Evolutionary conservation across 148 eudicot species (phyloP).

Genomic region (Simmondsia chinensis): DNA sequence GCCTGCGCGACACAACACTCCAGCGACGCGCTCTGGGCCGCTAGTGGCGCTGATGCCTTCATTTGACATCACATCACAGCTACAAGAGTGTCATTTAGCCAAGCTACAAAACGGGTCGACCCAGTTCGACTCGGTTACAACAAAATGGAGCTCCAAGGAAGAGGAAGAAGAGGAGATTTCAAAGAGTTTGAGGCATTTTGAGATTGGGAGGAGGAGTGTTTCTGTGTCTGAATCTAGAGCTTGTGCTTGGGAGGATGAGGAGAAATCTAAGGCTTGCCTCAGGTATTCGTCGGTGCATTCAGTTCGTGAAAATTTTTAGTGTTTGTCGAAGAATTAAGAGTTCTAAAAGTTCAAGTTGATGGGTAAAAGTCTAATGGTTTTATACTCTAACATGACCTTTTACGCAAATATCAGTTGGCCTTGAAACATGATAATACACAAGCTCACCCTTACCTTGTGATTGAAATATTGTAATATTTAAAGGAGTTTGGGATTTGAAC

Average conservation of each 20-base stretch:
- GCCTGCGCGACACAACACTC: conserved; percentile 77
- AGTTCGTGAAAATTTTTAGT: neutral
- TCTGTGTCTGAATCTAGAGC: conserved; percentile 54
- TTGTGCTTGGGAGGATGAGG: conserved; percentile 74
- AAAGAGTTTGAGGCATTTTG: conserved; percentile 88
- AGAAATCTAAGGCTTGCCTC: conserved; percentile 56
- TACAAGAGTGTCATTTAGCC: conserved; percentile 61
- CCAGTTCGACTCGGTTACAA: conserved; percentile 35
- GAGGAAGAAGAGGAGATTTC: conserved; percentile 94
- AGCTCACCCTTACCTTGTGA: too few species aligned
- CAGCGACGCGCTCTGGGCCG: conserved; percentile 61
- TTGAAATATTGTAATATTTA: too few species aligned
- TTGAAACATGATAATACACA: too few species aligned
- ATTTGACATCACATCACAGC: conserved; percentile 32
- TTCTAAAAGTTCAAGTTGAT: neutral
- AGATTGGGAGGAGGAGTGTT: conserved; percentile 49
- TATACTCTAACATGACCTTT: too few species aligned
- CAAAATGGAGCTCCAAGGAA: conserved; percentile 78
- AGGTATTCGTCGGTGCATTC: conserved; percentile 16
- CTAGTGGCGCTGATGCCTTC: conserved; percentile 21
- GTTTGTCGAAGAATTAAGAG: neutral
- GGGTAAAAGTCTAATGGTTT: too few species aligned
- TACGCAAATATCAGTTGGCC: too few species aligned
- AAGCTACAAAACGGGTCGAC: conserved; percentile 47
- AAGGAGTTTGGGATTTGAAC: too few species aligned